Percentiles rank a stretch among this genome's conserved stretches.
These are phyloP conservation scores for Tritrichomonas musculus DNA, from an alignment of 208 protist genomes.

Conservation along the genomic window DNA sequence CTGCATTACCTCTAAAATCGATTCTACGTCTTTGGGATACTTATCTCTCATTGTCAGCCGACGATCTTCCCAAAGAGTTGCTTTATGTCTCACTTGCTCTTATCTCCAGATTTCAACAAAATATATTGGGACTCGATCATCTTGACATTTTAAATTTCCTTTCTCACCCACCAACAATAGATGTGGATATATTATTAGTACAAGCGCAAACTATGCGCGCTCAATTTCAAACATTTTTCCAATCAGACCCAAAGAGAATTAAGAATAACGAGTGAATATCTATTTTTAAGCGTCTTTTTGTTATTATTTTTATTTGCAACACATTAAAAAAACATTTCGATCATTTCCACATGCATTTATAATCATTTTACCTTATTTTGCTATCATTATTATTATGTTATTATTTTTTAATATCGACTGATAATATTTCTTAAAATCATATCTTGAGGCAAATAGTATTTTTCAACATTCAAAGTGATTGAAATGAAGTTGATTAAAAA, in stretches of 20 bases:
- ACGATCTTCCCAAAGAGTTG: not conserved
- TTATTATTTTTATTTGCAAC: no score
- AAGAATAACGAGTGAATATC: no score
- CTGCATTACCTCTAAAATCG: not conserved
- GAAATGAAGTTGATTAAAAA: no score
- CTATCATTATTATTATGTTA: no score
- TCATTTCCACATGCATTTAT: no score
- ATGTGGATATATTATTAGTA: not conserved
- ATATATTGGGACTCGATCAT: not conserved
- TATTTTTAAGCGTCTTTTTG: no score
- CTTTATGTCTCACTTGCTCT: conserved; percentile 5
- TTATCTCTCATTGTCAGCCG: not conserved
- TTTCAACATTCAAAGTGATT: no score
- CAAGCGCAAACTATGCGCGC: not conserved
- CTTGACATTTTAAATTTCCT: not conserved
- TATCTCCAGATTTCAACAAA: not conserved
- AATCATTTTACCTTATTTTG: no score
- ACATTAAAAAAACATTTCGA: no score
- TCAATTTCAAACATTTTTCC: not conserved
- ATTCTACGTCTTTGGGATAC: not conserved
- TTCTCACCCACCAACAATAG: not conserved
- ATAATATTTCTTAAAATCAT: no score
- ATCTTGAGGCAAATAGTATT: no score
- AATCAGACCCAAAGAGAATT: not conserved
- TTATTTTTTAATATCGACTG: no score